These are phyloP conservation scores for Silene noctiflora DNA, from an alignment of 179 eudicot species.

Conservation along the genomic window DNA sequence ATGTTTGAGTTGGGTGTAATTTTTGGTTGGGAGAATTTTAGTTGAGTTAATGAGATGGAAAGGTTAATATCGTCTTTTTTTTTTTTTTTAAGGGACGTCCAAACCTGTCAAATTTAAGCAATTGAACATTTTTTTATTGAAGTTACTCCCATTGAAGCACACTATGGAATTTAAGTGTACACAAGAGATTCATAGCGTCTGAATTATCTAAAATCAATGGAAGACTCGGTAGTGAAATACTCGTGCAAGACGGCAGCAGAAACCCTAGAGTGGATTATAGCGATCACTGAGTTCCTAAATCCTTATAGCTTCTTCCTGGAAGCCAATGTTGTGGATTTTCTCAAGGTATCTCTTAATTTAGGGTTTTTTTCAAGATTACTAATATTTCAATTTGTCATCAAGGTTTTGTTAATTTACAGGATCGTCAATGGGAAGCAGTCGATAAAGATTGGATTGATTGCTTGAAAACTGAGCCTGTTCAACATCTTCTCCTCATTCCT, in stretches of 20 bases:
- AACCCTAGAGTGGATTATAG: conserved; percentile 75
- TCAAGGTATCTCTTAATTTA: conserved; percentile 42
- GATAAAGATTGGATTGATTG: conserved; percentile 82
- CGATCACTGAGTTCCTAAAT: conserved; percentile 55
- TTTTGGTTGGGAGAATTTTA: too few species aligned
- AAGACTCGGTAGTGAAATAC: conserved; percentile 27
- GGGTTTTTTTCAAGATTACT: neutral
- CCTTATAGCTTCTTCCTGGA: conserved; percentile 61
- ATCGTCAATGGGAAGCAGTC: conserved; percentile 76
- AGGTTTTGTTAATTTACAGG: conserved; percentile 33
- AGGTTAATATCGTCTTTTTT: too few species aligned
- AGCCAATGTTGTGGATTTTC: conserved; percentile 75
- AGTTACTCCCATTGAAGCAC: too few species aligned
- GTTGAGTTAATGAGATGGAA: too few species aligned
- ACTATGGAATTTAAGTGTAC: too few species aligned
- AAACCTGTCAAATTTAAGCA: too few species aligned
- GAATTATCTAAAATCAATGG: conserved; percentile 21
- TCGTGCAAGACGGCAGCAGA: conserved; percentile 55
- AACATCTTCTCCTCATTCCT: conserved; percentile 74
- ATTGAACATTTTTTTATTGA: too few species aligned
- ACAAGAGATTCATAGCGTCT: too few species aligned
- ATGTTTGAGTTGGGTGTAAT: too few species aligned
- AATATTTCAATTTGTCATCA: neutral
- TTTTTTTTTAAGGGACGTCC: too few species aligned
- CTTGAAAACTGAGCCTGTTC: conserved; percentile 55